Percentiles rank a stretch among this genome's conserved stretches.
phyloP scores from a whole-genome alignment of 768 basidiomycete species.

The Gloeophyllum trabeum region DNA sequence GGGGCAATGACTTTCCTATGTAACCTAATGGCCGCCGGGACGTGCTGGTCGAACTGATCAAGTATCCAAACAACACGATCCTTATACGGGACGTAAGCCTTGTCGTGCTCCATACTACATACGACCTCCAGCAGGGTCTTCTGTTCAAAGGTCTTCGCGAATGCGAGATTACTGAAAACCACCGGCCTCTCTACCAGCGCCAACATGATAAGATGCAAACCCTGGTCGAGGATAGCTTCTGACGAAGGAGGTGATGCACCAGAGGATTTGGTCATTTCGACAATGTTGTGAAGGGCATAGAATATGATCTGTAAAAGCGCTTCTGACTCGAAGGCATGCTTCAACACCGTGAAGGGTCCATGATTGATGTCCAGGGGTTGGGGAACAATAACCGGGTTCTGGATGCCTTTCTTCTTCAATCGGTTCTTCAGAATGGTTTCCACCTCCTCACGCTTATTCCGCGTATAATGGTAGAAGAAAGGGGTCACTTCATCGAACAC shows the following conservation, averaged over 20 bases:
- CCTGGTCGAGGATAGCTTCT: conserved; percentile 86
- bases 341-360: conserved; percentile 62
- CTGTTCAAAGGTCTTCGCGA: conserved; percentile 40
- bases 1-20: conserved; percentile 33
- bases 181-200: conserved; percentile 62
- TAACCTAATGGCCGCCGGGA: conserved; percentile 43
- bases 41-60: conserved; percentile 39
- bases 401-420: conserved; percentile 49
- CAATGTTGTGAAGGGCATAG: conserved; percentile 67
- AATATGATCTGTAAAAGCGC: conserved; percentile 75
- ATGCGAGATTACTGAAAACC: conserved; percentile 49
- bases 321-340: conserved; percentile 55
- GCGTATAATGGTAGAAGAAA: conserved; percentile 91
- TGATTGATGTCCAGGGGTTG: conserved; percentile 48
- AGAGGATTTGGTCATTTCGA: conserved; percentile 48
- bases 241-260: conserved; percentile 61
- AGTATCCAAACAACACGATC: conserved; percentile 72
- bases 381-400: conserved; percentile 69
- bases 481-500: conserved; percentile 84
- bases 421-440: conserved; percentile 63
- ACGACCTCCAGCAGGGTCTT: conserved; percentile 62
- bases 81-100: conserved; percentile 62
- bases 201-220: conserved; percentile 78
- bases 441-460: conserved; percentile 89
- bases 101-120: conserved; percentile 68